Evolutionary conservation across 1,284 basidiomycete species (phyloP).

Genomic region (Melanopsichium pennsylvanicum): DNA sequence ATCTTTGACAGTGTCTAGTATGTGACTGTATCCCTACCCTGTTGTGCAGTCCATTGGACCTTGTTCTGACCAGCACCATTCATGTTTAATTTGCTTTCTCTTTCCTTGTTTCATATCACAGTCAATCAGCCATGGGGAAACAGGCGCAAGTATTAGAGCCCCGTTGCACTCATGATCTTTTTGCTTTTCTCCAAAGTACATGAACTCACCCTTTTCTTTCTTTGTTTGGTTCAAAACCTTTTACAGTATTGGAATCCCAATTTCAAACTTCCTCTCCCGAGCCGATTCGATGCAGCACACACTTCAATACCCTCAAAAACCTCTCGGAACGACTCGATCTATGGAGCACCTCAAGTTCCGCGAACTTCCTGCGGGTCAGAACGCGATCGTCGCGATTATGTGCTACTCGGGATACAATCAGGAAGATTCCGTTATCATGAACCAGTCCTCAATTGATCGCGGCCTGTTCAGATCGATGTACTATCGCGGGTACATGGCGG

Average conservation of each 20-base stretch:
- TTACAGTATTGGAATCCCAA: conserved; percentile 74
- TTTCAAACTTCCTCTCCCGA: conserved; percentile 95
- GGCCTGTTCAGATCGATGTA: conserved; percentile 98
- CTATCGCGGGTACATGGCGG: conserved; percentile 94
- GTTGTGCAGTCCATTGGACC: no score
- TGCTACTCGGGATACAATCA: conserved; percentile 99
- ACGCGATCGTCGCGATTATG: conserved; percentile 96
- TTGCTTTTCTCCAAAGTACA: not conserved
- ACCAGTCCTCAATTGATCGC: conserved; percentile 96
- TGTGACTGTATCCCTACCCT: no score
- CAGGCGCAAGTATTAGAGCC: not conserved
- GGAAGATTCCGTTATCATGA: conserved; percentile 99
- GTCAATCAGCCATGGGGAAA: conserved; percentile 13
- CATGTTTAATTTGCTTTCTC: no score
- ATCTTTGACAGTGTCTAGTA: no score
- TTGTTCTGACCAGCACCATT: no score
- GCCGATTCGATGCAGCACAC: conserved; percentile 75
- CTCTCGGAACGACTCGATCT: conserved; percentile 94
- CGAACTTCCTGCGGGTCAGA: conserved; percentile 95
- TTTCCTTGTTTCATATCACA: no score
- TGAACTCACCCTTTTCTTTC: not conserved
- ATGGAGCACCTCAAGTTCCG: conserved; percentile 99
- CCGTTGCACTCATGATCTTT: not conserved
- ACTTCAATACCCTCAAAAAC: conserved; percentile 98
- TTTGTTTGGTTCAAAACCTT: no score